Conservation (phyloP, 2,329 filamentous ascomycete species). For the Fusarium equiseti region DNA sequence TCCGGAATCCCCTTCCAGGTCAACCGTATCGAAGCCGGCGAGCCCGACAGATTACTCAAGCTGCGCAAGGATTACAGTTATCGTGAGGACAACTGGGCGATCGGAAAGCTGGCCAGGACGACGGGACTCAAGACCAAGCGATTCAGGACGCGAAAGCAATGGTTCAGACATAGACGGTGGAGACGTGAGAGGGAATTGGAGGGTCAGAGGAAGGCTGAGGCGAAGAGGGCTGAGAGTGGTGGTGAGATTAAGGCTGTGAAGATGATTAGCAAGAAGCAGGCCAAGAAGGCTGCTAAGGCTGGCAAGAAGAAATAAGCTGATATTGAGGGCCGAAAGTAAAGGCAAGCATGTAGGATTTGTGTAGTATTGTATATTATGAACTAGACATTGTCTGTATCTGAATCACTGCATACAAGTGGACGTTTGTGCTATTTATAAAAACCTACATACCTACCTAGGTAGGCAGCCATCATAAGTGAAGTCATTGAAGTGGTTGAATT, state of each 20-base stretch:
- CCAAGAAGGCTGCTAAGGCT: conserved; percentile 53
- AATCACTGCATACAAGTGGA: not conserved
- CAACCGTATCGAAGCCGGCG: conserved; percentile 56
- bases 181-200: conserved; percentile 57
- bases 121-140: conserved; percentile 63
- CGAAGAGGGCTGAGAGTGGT: conserved; percentile 51
- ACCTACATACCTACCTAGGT: not conserved
- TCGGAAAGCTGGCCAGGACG: conserved; percentile 66
- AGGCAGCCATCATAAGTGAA: not conserved
- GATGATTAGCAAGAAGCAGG: conserved; percentile 54
- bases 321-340: conserved; percentile 1
- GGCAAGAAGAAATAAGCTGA: conserved; percentile 51
- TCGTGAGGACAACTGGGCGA: conserved; percentile 70
- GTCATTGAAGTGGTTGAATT: not conserved
- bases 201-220: conserved; percentile 56
- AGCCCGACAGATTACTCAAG: conserved; percentile 62
- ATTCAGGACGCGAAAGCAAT: conserved; percentile 64
- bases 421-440: not conserved
- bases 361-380: conserved; percentile 41
- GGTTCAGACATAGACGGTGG: conserved; percentile 60
- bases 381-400: not conserved
- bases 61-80: conserved; percentile 69
- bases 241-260: conserved; percentile 49
- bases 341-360: conserved; percentile 45
- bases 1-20: conserved; percentile 64